Evolutionary conservation across 2,329 filamentous ascomycete species (phyloP).

Genomic region (Colletotrichum sp.): DNA sequence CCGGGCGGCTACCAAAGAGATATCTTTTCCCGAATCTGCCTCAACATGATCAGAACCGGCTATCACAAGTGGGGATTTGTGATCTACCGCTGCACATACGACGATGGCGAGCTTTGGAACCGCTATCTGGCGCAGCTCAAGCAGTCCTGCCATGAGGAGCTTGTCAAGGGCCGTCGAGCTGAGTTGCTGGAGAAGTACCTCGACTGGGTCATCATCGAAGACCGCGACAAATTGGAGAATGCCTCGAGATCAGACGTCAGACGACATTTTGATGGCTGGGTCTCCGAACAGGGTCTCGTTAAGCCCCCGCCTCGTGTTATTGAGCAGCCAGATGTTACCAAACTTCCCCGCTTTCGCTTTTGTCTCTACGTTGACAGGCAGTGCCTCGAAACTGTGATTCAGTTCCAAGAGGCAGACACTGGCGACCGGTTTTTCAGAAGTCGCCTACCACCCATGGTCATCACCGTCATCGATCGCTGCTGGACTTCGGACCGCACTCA

Average conservation of each 20-base stretch:
- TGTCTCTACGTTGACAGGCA: conserved; percentile 1
- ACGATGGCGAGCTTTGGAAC: conserved; percentile 15
- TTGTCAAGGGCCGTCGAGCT: not conserved
- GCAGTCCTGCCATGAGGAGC: not conserved
- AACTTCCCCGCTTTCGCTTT: not conserved
- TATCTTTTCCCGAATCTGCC: not conserved
- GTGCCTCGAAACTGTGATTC: not conserved
- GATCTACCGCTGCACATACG: conserved; percentile 23
- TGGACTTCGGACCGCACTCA: not conserved
- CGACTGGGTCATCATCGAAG: conserved; percentile 5
- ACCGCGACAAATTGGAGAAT: not conserved
- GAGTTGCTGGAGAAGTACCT: conserved; percentile 1
- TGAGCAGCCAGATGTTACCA: no score
- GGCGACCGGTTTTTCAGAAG: not conserved
- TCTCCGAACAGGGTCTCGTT: not conserved
- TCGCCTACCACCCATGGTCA: not conserved
- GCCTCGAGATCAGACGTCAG: not conserved
- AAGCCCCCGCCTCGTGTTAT: not conserved
- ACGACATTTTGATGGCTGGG: not conserved
- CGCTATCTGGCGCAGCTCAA: not conserved
- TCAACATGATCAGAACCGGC: not conserved
- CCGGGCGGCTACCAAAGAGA: not conserved
- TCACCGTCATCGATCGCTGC: not conserved
- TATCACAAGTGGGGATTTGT: conserved; percentile 22
- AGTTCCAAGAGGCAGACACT: not conserved